phyloP scores from a whole-genome alignment of 2,329 filamentous ascomycete species.

The Alternaria ethzedia region DNA sequence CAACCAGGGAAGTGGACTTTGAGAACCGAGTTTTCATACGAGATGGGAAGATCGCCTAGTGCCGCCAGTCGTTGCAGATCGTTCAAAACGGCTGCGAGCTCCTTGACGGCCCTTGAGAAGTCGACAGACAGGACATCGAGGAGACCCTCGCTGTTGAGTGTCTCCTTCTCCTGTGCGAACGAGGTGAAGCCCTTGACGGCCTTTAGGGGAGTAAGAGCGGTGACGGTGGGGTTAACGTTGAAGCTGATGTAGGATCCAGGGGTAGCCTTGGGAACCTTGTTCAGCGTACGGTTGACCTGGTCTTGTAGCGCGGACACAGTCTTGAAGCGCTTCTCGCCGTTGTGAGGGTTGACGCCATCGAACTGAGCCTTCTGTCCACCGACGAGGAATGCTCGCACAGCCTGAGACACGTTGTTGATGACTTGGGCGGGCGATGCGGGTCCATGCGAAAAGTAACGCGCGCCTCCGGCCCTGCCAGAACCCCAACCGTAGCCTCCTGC shows the following conservation, averaged over 20 bases:
- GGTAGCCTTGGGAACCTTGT: slow-evolving; percentile 60
- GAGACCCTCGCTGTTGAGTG: slow-evolving; percentile 81
- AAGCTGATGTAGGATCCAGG: slow-evolving; percentile 91
- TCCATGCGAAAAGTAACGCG: slow-evolving; percentile 87
- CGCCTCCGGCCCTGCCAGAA: slow-evolving; percentile 71
- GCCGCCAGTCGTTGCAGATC: slow-evolving; percentile 79
- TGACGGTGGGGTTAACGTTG: slow-evolving; percentile 84
- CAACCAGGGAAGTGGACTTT: slow-evolving; percentile 91
- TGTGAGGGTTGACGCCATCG: slow-evolving; percentile 71
- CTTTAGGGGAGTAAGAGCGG: slow-evolving; percentile 77
- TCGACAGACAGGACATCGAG: slow-evolving; percentile 85
- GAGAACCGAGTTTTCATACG: slow-evolving; percentile 71
- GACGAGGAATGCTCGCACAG: slow-evolving; percentile 89
- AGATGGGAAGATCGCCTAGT: slow-evolving; percentile 83
- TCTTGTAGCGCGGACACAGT: slow-evolving; percentile 77
- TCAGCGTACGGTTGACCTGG: slow-evolving; percentile 72
- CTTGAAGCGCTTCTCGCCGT: slow-evolving; percentile 80
- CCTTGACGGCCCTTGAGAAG: slow-evolving; percentile 85
- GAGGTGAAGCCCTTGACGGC: slow-evolving; percentile 61
- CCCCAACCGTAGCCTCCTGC: slow-evolving; percentile 88
- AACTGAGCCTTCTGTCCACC: slow-evolving; percentile 88
- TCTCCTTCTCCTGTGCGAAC: slow-evolving; percentile 54
- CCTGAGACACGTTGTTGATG: slow-evolving; percentile 92
- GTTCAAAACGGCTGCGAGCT: slow-evolving; percentile 77
- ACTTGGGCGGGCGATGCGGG: slow-evolving; percentile 88